A percentile compares a stretch with the other conserved stretches of the same genome.
Conservation (phyloP, 164 flowering plant species). For the Piper betle region DNA sequence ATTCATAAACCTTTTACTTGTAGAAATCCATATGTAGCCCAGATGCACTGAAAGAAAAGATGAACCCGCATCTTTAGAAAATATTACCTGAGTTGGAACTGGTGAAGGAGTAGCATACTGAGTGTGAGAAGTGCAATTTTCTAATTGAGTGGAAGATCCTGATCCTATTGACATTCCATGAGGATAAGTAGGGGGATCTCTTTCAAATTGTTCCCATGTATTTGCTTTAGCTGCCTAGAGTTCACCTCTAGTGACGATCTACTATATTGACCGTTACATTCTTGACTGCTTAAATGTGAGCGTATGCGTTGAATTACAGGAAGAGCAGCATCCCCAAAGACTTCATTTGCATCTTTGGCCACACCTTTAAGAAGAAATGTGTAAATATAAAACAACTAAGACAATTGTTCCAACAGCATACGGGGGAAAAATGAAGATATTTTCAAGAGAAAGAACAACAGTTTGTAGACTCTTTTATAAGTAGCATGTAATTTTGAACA, state of each 20-base stretch:
- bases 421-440: background rate
- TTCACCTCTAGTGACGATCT: slow-evolving; percentile 44
- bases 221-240: slow-evolving; percentile 46
- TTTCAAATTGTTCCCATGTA: slow-evolving; percentile 35
- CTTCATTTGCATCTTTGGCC: slow-evolving; percentile 67
- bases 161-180: slow-evolving; percentile 28
- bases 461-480: too few relatives aligned
- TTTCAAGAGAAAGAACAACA: too few relatives aligned
- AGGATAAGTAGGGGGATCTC: slow-evolving; percentile 39
- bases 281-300: slow-evolving; percentile 33
- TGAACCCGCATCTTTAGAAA: too few relatives aligned
- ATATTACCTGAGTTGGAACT: slow-evolving; percentile 53
- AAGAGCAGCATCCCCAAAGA: slow-evolving; percentile 76
- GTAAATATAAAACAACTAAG: background rate
- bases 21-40: too few relatives aligned
- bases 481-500: background rate
- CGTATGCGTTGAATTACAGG: slow-evolving; percentile 56
- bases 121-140: slow-evolving; percentile 41
- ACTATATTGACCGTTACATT: slow-evolving; percentile 20
- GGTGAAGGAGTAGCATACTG: slow-evolving; percentile 92
- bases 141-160: slow-evolving; percentile 29
- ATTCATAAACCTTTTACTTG: too few relatives aligned
- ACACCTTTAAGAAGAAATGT: slow-evolving; percentile 38
- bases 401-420: background rate
- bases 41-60: too few relatives aligned